A percentile compares a stretch with the other conserved stretches of the same genome.
These are phyloP conservation scores for Cynanchum wilfordii DNA, from an alignment of 257 asterid species.

Conservation along the genomic window DNA sequence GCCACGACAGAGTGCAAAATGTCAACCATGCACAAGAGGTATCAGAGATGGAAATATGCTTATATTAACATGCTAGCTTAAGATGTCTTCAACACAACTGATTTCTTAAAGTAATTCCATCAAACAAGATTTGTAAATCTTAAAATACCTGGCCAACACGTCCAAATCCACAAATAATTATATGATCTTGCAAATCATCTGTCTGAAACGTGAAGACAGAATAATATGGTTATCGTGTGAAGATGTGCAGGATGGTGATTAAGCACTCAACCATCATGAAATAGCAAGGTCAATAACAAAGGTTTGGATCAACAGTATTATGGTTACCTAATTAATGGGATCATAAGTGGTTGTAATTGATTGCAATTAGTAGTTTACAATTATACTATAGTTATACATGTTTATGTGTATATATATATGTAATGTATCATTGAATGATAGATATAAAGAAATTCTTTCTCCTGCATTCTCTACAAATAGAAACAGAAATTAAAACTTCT, in stretches of 20 bases:
- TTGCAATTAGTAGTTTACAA: no score
- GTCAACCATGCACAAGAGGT: conserved; percentile 5
- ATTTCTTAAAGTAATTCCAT: neutral
- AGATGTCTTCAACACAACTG: neutral
- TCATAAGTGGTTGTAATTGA: no score
- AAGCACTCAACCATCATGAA: neutral
- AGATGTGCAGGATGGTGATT: neutral
- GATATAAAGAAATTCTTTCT: no score
- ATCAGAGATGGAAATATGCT: conserved; percentile 1
- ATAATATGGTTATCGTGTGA: conserved; percentile 1
- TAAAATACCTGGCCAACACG: conserved; percentile 94
- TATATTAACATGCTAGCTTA: neutral
- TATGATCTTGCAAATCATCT: conserved; percentile 98
- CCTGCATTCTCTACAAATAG: neutral
- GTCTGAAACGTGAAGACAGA: conserved; percentile 48
- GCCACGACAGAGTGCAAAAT: conserved; percentile 24
- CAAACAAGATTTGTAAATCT: conserved; percentile 9
- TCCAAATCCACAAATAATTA: conserved; percentile 96
- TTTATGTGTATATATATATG: no score
- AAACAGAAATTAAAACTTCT: neutral
- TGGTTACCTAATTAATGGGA: no score
- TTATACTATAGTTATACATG: no score
- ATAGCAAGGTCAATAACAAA: neutral
- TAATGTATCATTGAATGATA: no score
- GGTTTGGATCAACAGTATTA: neutral